Evolutionary conservation across 768 basidiomycete species (phyloP), one percentile per base, ranked within the genome.

Genomic region (Russula sp.): DNA sequence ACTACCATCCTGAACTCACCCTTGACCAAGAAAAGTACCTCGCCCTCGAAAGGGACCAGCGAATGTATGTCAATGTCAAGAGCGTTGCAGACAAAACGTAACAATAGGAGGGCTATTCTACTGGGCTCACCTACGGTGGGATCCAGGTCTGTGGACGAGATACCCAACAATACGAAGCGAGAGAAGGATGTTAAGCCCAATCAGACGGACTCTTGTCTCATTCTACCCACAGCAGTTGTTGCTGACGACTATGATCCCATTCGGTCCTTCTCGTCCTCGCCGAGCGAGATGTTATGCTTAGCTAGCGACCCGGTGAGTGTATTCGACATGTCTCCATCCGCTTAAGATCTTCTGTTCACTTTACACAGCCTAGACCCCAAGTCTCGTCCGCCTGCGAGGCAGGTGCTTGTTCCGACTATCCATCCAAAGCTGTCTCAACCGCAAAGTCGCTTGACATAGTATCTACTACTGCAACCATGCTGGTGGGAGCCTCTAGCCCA

Each of bases 201-300:
- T 22, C 34, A 34, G 14, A 14, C 8, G 16, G 45, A n/a, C 38
- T 20, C 38, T 48, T 38, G 51, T 54, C 34, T 25, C 25, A 41
- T 63, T 48, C 52, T 46, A 36, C 46, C 62, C 35, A 8, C 34
- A 20, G 51, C 22, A 9, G 29, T n/a, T 43, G 32, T 43, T 5
- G 42, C 18, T 50, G 62, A 54, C 11, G 62, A 63, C 34, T 52
- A 63, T 7, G 62, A 63, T 13, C 58, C 62, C 34, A 63, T 63
- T 29, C 62, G 54, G 5, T 59, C 62, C 51, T 63, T 63, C 52
- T 59, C 62, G 46, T 59, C 57, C 18, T 55, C 58, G n/a, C 41
- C 58, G 18, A 41, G 34, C 34, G 38, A 41, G 14, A 10, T 34
- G 22, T 29, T 39, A 25, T 20, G 18, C 39, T 5, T 48, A 13